Evolutionary conservation across 257 asterid genomes (phyloP), one percentile per base, ranked within the genome.

Genomic region (Eustoma russellianum): DNA sequence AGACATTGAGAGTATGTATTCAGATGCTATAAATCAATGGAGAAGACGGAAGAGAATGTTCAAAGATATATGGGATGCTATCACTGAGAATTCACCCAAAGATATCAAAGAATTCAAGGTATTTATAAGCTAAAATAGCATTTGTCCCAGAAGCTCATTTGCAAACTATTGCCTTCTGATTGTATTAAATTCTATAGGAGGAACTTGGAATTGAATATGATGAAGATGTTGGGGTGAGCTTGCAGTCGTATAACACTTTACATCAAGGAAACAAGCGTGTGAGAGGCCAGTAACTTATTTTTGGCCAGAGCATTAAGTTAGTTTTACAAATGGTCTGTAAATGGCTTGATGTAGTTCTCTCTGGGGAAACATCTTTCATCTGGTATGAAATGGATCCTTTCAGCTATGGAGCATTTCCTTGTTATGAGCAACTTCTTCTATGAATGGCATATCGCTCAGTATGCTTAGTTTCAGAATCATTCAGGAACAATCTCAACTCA

Each of bases 131-230:
- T 47, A 33, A 0, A 33, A 17, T 14, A 15, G 6, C 65, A 6
- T 53, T 13, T n/a, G 14, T 33, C 38, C 43, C 55, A n/a, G 10
- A 14, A 41, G 53, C 50, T 33, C 5, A n/a, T 64, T 13, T 50
- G 62, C 49, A 13, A 40, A 34, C 30, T 55, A 14, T 6, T 49
- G 52, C 47, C 45, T 33, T 17, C 46, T 50, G 46, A 48, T 13
- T 50, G 41, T 50, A 16, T 52, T 64, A 17, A 6, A 33, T 13
- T 72, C 41, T 62, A 57, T 79, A 85, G 95, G 97, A 85, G 77
- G 99, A 88, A 63, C 99, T 92, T 41, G 97, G 95, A 11, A 62
- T 83, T 10, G 97, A 92, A 72, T 83, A 81, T 56, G 99, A 92
- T 51, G 99, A 88, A 68, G 99, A 88, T 70, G 79, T 65, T 69